Base-by-base conservation (phyloP, 2,329 filamentous ascomycete species). In the Hypocrella siamensis region DNA sequence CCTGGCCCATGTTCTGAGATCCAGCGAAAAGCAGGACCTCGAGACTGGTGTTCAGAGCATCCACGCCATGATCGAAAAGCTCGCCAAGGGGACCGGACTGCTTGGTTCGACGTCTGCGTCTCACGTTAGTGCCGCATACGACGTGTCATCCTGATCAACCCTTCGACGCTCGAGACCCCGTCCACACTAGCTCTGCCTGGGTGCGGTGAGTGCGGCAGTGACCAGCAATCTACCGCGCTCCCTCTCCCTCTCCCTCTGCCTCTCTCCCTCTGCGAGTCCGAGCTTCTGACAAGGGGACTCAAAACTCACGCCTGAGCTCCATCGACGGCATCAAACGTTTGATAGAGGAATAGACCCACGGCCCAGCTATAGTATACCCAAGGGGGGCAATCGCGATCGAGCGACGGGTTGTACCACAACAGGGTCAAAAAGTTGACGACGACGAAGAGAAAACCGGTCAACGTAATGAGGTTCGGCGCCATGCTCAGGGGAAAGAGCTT, bases 341-440 rank as follows among this genome's bases (percentile, higher is more conserved):
- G 90, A 57, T 98, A 98, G 31, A 96, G 56, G 53, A 96, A 94
- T 42, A 98, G 60, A 2, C 90, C 90, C 19, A 81, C 56, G 4
- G 86, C 79, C 82, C 86, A 98, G 47, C 75, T 80, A 42, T 79
- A 80, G 63, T 98, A 98, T 12, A 98, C 88, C 90, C 90, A 98
- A 2, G 72, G 53, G 8, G 90, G 90, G 52, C 88, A 96, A 53
- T 98, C 83, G 55, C 83, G 78, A 57, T 96, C 86, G 30, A 98
- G 68, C 1, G 73, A 80, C n/a, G 90, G 90, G 45, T 83, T 90
- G 60, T 93, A 98, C 81, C 85, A 96, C 34, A 98, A 67, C 56
- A 98, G 58, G 6, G 90, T 94, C 45, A 93, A 55, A 55, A 96
- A 70, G 58, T 98, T 98, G 49, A 75, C 57, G 39, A 96, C 67